Evolutionary conservation across 331 rosid genomes (phyloP), one percentile per base, ranked within the genome.

Genomic region (Acacia concinna): DNA sequence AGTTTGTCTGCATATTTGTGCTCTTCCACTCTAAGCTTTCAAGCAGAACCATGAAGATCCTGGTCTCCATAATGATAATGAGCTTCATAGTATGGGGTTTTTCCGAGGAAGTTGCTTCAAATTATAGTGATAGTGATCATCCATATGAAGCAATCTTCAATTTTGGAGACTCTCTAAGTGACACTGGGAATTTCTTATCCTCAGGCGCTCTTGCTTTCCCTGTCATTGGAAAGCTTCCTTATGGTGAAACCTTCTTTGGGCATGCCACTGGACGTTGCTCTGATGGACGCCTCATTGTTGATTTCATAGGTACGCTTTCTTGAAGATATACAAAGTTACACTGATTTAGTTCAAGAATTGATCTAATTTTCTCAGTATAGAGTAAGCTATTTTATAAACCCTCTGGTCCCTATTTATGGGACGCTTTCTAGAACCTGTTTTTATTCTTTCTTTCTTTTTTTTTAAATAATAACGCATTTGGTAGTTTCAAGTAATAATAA

Each of bases 111-210:
- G 79, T 27, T 27, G 77, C 28, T 70, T 64, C 88, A 54, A 30
- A 21, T 74, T 38, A 68, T 1, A 69, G 63, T 23, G 7, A 9
- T 23, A 56, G 47, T 35, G 25, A 52, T 74, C 3, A 2, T 64
- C 76, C 86, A 51, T 85, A 63, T 52, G 68, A 79, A 8, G 79
- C 86, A 17, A 75, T 92, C 76, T 90, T 90, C 79, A 90, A 88
- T 82, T 92, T 92, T 15, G 93, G 97, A 12, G 97, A 92, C 84
- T 92, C 96, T 32, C 82, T 92, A 6, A 88, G 95, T 77, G 97
- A 92, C 92, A 92, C 96, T 0, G 97, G 96, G 76, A 92, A 89
- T 72, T 84, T 86, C 51, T 83, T 92, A 67, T 78, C 76, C 43
- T 84, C 90, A 8, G 89, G 89, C 20, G 83, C 89, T 59, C 23